Conservation (phyloP, 352 stramenopile species). For the Lagenidium sp. region DNA sequence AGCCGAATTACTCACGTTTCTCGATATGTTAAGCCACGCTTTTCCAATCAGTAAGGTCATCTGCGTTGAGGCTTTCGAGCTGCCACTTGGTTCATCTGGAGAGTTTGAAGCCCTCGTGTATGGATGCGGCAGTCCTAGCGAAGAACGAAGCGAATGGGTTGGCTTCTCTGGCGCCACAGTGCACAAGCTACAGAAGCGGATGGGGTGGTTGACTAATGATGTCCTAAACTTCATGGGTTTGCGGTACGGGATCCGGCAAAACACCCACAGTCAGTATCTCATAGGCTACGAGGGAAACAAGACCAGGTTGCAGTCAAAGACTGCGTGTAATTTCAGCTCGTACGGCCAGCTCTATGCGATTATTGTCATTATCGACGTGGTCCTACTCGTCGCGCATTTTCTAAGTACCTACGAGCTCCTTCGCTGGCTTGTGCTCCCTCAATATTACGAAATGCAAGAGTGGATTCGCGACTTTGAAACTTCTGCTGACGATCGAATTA, state of each 20-base stretch:
- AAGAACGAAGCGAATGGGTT: background rate
- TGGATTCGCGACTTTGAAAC: slow-evolving; percentile 10
- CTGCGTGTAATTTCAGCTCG: slow-evolving; percentile 8
- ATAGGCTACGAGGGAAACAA: background rate
- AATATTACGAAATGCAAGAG: slow-evolving; percentile 10
- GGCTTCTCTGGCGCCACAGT: background rate
- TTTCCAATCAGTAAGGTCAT: background rate
- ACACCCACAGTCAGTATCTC: background rate
- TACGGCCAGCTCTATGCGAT: slow-evolving; percentile 6
- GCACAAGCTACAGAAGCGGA: background rate
- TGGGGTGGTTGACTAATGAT: background rate
- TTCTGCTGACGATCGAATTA: background rate
- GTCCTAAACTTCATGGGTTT: background rate
- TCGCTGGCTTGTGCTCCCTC: slow-evolving; percentile 5
- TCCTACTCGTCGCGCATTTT: slow-evolving; percentile 3
- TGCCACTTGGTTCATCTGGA: background rate
- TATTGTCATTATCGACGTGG: slow-evolving; percentile 5
- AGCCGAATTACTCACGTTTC: background rate
- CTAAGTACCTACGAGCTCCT: slow-evolving; percentile 3
- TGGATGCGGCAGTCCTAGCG: background rate
- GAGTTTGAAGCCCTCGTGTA: background rate
- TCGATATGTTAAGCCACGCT: background rate
- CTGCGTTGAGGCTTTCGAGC: background rate
- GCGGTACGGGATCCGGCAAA: slow-evolving; percentile 1
- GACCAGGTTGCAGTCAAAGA: background rate